Evolutionary conservation across 2,329 filamentous ascomycete species (phyloP).

Genomic region (Cordyceps farinosa): DNA sequence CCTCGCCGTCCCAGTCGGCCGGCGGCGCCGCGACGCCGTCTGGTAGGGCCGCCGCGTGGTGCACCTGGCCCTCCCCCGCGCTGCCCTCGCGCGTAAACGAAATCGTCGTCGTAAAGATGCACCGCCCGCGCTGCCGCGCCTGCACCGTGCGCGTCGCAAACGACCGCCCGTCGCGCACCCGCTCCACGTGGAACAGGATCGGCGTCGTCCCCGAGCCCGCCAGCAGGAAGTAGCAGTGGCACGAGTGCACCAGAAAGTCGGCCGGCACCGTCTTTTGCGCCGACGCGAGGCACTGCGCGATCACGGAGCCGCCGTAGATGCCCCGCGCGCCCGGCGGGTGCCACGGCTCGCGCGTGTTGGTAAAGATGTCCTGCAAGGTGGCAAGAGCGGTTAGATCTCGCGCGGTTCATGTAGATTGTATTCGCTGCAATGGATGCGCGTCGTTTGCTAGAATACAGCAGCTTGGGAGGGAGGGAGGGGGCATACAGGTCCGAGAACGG

Average conservation of each 20-base stretch:
- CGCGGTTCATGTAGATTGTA: not conserved
- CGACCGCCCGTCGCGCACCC: constrained; percentile 82
- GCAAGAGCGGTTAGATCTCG: not conserved
- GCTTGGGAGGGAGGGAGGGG: not conserved
- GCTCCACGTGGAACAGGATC: constrained; percentile 91
- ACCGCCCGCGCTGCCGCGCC: constrained; percentile 78
- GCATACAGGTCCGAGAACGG: constrained; percentile 69
- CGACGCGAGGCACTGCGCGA: constrained; percentile 85
- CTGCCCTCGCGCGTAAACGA: constrained; percentile 72
- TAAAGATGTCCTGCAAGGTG: constrained; percentile 74
- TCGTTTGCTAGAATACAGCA: not conserved
- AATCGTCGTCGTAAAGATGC: constrained; percentile 94
- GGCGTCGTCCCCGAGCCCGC: constrained; percentile 82
- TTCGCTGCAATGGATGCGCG: not conserved
- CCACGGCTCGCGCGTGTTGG: constrained; percentile 88
- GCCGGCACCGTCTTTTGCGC: constrained; percentile 81
- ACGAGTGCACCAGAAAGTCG: constrained; percentile 83
- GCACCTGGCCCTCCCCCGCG: constrained; percentile 49
- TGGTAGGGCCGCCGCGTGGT: constrained; percentile 64
- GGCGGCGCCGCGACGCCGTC: constrained; percentile 35
- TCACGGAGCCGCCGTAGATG: constrained; percentile 89
- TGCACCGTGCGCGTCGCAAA: constrained; percentile 96
- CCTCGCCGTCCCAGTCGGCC: constrained; percentile 40
- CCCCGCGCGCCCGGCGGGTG: constrained; percentile 88
- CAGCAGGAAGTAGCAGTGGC: constrained; percentile 98